Evolutionary conservation across 768 basidiomycete genomes (phyloP).

Genomic region (Hypholoma fasciculare): DNA sequence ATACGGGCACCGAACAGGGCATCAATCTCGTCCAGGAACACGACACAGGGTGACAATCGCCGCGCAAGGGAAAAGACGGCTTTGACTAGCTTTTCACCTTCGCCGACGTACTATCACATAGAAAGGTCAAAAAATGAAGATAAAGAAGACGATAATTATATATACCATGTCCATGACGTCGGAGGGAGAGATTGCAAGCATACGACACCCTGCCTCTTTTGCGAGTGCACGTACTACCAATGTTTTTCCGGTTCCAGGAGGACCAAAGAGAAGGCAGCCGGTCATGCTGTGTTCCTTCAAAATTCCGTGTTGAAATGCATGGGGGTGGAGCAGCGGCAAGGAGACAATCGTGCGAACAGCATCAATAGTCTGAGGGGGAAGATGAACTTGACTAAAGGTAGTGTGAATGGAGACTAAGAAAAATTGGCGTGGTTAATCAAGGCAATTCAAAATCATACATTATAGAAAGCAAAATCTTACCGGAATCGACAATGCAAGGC

Average conservation of each 20-base stretch:
- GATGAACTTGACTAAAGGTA: slow-evolving; percentile 84
- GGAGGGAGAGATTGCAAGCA: slow-evolving; percentile 88
- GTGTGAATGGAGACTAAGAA: slow-evolving; percentile 70
- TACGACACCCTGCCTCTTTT: slow-evolving; percentile 90
- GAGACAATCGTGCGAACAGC: slow-evolving; percentile 91
- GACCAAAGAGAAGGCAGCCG: slow-evolving; percentile 90
- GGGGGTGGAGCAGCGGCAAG: slow-evolving; percentile 81
- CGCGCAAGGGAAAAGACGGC: slow-evolving; percentile 89
- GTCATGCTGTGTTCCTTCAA: slow-evolving; percentile 90
- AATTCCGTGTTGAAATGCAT: slow-evolving; percentile 86
- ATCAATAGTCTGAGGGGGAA: slow-evolving; percentile 87
- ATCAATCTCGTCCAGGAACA: slow-evolving; percentile 95
- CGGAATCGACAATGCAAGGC: slow-evolving; percentile 83
- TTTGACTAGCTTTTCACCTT: slow-evolving; percentile 87
- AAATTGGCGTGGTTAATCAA: too few species aligned
- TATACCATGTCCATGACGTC: slow-evolving; percentile 96
- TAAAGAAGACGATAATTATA: neutral
- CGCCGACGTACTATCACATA: slow-evolving; percentile 71
- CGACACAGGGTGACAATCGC: slow-evolving; percentile 83
- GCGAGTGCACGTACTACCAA: slow-evolving; percentile 88
- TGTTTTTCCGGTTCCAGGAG: slow-evolving; percentile 90
- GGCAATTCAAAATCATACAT: neutral
- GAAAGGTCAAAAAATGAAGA: neutral
- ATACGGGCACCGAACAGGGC: slow-evolving; percentile 87
- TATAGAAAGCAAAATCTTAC: slow-evolving; percentile 35